phyloP scores from a whole-genome alignment of 371 early-diverging fungal genomes.

The Circinella minor region DNA sequence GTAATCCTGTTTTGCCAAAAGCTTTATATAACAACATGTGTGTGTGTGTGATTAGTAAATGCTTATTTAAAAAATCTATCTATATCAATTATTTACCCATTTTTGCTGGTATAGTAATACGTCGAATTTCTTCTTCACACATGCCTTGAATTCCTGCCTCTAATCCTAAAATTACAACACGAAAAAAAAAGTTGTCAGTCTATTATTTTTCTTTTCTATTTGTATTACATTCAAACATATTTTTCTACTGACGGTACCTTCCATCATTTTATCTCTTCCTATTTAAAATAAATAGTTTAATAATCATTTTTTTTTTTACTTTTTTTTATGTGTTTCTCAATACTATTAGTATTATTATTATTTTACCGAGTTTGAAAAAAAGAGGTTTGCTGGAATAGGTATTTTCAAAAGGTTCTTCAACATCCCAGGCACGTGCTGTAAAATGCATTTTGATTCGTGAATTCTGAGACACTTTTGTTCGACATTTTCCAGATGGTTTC shows the following conservation, averaged over 20 bases:
- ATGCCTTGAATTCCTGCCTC: conserved; percentile 75
- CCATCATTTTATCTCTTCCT: conserved; percentile 40
- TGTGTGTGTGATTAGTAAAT: not conserved
- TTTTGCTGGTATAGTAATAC: conserved; percentile 64
- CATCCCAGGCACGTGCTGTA: conserved; percentile 34
- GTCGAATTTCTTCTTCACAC: conserved; percentile 72
- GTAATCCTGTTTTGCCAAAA: conserved; percentile 40
- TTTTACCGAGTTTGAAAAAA: conserved; percentile 32
- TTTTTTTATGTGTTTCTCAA: no score
- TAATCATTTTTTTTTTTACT: no score
- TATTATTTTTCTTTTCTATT: no score
- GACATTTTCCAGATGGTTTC: conserved; percentile 28
- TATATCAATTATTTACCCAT: conserved; percentile 35
- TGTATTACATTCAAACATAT: not conserved
- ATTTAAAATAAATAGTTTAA: not conserved
- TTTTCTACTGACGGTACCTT: conserved; percentile 19
- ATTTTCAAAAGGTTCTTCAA: conserved; percentile 31
- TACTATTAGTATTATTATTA: not conserved
- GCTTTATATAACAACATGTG: conserved; percentile 15
- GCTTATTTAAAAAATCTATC: not conserved
- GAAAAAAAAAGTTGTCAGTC: no score
- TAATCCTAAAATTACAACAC: conserved; percentile 43
- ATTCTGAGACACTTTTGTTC: conserved; percentile 25
- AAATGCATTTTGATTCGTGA: conserved; percentile 37
- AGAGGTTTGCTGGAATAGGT: conserved; percentile 29